Evolutionary conservation across 495 filamentous ascomycete genomes (phyloP).

Genomic region (Melanomma pulvis-pyrius): DNA sequence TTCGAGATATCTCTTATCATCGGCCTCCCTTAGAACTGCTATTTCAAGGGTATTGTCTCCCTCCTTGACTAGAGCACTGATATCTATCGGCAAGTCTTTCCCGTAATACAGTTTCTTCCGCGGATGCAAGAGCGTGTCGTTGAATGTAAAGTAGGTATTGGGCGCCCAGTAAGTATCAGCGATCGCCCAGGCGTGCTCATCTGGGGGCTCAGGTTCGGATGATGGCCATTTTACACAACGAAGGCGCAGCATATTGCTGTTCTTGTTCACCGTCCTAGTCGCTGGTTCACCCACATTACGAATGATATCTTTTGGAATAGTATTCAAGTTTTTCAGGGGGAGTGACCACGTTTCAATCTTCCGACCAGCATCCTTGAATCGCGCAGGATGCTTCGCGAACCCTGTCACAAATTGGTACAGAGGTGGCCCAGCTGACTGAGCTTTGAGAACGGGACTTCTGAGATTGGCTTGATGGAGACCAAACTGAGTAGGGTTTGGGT

Average conservation of each 20-base stretch:
- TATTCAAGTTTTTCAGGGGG: slow-evolving; percentile 11
- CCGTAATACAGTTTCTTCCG: slow-evolving; percentile 35
- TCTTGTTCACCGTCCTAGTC: slow-evolving; percentile 9
- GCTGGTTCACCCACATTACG: slow-evolving; percentile 8
- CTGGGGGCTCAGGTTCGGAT: not conserved
- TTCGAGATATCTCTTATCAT: slow-evolving; percentile 21
- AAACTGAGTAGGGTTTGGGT: slow-evolving; percentile 36
- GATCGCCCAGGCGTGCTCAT: slow-evolving; percentile 31
- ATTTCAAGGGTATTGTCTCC: slow-evolving; percentile 35
- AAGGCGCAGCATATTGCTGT: slow-evolving; percentile 24
- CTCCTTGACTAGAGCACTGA: slow-evolving; percentile 25
- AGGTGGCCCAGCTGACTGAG: not conserved
- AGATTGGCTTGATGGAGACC: slow-evolving; percentile 47
- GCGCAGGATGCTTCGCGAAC: slow-evolving; percentile 34
- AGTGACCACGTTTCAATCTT: slow-evolving; percentile 36
- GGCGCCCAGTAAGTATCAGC: slow-evolving; percentile 32
- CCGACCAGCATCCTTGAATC: slow-evolving; percentile 8
- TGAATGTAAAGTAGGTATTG: slow-evolving; percentile 30
- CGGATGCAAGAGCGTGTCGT: slow-evolving; percentile 6
- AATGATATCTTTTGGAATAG: slow-evolving; percentile 21
- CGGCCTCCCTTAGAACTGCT: slow-evolving; percentile 2
- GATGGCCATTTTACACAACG: slow-evolving; percentile 32
- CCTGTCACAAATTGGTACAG: slow-evolving; percentile 44
- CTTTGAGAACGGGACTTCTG: slow-evolving; percentile 41
- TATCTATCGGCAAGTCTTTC: slow-evolving; percentile 39